Conservation (phyloP, 2,329 filamentous ascomycete species). For the Colletotrichum filicis region DNA sequence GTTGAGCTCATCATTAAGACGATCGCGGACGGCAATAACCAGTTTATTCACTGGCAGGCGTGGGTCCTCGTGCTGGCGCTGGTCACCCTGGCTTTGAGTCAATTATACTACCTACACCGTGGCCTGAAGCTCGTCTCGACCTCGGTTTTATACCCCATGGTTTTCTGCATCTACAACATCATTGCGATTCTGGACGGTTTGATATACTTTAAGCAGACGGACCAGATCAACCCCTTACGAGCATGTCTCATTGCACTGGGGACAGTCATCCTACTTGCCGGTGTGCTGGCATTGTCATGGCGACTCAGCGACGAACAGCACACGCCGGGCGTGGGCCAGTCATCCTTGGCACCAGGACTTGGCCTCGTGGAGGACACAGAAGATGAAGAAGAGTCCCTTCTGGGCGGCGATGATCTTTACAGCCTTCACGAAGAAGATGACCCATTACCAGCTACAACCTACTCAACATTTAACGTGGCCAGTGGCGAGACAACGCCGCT, state of each 20-base stretch:
- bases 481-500: slow-evolving; percentile 51
- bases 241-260: slow-evolving; percentile 87
- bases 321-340: slow-evolving; percentile 69
- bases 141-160: slow-evolving; percentile 93
- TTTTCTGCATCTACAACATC: slow-evolving; percentile 99
- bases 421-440: slow-evolving; percentile 55
- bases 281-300: slow-evolving; percentile 94
- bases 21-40: slow-evolving; percentile 85
- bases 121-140: slow-evolving; percentile 96
- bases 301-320: slow-evolving; percentile 83
- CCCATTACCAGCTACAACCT: slow-evolving; percentile 48
- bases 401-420: slow-evolving; percentile 58
- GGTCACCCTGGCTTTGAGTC: slow-evolving; percentile 82
- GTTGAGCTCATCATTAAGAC: slow-evolving; percentile 93
- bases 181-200: slow-evolving; percentile 96
- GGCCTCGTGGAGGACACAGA: slow-evolving; percentile 80
- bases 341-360: slow-evolving; percentile 82
- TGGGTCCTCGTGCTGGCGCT: slow-evolving; percentile 91
- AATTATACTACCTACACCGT: slow-evolving; percentile 94
- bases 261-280: slow-evolving; percentile 84
- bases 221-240: slow-evolving; percentile 79
- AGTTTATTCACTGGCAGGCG: slow-evolving; percentile 95
- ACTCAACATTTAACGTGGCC: slow-evolving; percentile 59
- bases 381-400: slow-evolving; percentile 67
- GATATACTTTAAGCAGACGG: slow-evolving; percentile 94